Conservation (phyloP, 176 grass and related monocot genomes). For the Phragmites australis region DNA sequence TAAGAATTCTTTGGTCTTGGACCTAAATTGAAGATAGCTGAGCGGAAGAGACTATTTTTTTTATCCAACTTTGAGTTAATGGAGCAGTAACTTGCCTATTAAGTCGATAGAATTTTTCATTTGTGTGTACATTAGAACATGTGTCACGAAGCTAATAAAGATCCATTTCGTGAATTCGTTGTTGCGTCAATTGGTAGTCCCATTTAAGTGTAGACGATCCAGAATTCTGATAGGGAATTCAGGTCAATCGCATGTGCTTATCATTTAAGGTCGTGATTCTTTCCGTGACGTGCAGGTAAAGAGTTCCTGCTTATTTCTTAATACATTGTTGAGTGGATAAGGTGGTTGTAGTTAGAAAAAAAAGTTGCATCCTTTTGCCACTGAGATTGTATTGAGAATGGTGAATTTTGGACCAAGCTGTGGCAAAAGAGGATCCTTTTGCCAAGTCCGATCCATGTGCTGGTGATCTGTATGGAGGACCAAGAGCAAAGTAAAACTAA, state of each 20-base stretch:
- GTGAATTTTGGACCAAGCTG: conserved; percentile 14
- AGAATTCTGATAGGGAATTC: neutral
- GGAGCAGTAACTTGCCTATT: neutral
- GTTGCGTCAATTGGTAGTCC: neutral
- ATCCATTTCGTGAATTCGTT: neutral
- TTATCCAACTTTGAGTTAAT: neutral
- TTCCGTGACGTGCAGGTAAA: neutral
- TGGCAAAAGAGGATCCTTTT: conserved; percentile 15
- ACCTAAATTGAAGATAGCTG: neutral
- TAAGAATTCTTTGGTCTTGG: neutral
- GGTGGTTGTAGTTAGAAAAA: neutral
- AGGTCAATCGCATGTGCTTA: neutral
- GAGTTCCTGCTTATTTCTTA: conserved; percentile 11
- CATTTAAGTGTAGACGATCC: neutral
- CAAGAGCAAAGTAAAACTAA: conserved; percentile 37
- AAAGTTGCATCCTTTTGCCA: neutral
- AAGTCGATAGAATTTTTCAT: neutral
- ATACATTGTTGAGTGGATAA: conserved; percentile 36
- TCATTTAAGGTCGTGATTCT: neutral
- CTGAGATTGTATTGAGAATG: neutral
- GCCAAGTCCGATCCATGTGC: conserved; percentile 41
- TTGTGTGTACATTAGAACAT: conserved; percentile 1
- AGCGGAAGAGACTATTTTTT: neutral
- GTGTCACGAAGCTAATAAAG: neutral
- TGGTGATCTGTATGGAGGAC: conserved; percentile 34